These are phyloP conservation scores for Cucumis cinereus DNA, from an alignment of 306 rosid genomes.

Conservation along the genomic window DNA sequence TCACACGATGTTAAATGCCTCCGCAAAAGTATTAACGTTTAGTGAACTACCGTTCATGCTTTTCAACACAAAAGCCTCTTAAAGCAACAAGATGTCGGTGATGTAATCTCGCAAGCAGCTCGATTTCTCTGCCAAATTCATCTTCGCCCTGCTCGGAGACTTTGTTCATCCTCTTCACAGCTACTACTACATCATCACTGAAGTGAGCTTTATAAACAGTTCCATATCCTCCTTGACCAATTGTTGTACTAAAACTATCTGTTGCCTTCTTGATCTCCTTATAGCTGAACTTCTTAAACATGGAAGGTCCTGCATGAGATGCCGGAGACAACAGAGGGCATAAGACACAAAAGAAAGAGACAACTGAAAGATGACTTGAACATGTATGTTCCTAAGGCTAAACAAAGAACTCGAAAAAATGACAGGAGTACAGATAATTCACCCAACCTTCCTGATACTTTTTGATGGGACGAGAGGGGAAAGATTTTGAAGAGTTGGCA, in stretches of 20 bases:
- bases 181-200: constrained; percentile 58
- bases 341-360: constrained; percentile 2
- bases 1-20: constrained; percentile 13
- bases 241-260: constrained; percentile 46
- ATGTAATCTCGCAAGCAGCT: constrained; percentile 87
- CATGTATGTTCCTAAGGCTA: background rate
- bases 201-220: constrained; percentile 82
- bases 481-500: constrained; percentile 39
- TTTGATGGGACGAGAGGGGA: constrained; percentile 35
- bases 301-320: constrained; percentile 50
- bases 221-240: constrained; percentile 97
- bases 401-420: constrained; percentile 7
- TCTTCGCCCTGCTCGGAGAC: constrained; percentile 78
- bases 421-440: constrained; percentile 3
- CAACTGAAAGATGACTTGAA: background rate
- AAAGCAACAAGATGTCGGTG: constrained; percentile 94
- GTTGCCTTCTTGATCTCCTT: constrained; percentile 94
- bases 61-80: constrained; percentile 67
- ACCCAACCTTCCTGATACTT: constrained; percentile 77
- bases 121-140: constrained; percentile 84
- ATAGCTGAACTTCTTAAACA: constrained; percentile 68
- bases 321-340: background rate
- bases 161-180: constrained; percentile 80
- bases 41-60: constrained; percentile 54
- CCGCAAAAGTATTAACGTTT: constrained; percentile 1